Evolutionary conservation across 2,329 filamentous ascomycete genomes (phyloP).

Genomic region (Arthroderma sp.): DNA sequence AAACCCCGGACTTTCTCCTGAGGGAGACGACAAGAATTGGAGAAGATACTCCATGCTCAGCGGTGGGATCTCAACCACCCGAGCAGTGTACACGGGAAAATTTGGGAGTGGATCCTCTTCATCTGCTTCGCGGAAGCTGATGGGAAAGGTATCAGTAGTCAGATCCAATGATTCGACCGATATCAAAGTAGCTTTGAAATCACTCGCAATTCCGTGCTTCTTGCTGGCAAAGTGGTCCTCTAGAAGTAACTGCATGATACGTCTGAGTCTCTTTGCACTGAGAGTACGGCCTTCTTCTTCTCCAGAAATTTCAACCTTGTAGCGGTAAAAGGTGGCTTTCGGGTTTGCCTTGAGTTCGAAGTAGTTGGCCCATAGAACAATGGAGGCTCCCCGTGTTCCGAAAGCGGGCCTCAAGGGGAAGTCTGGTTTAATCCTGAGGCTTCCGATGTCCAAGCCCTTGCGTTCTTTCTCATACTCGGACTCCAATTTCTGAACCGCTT

Average conservation of each 20-base stretch:
- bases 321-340: slow-evolving; percentile 27
- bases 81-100: slow-evolving; percentile 25
- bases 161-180: slow-evolving; percentile 18
- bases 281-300: slow-evolving; percentile 14
- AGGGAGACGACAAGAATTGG: slow-evolving; percentile 29
- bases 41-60: slow-evolving; percentile 31
- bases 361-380: slow-evolving; percentile 29
- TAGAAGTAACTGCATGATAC: slow-evolving; percentile 36
- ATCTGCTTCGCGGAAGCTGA: slow-evolving; percentile 24
- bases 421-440: slow-evolving; percentile 8
- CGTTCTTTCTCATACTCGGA: slow-evolving; percentile 15
- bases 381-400: slow-evolving; percentile 20
- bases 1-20: slow-evolving; percentile 24
- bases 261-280: slow-evolving; percentile 32
- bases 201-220: slow-evolving; percentile 23
- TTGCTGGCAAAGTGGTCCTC: slow-evolving; percentile 23
- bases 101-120: slow-evolving; percentile 21
- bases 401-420: slow-evolving; percentile 27
- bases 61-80: slow-evolving; percentile 20
- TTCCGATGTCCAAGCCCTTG: slow-evolving; percentile 5
- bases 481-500: slow-evolving; percentile 18
- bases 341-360: slow-evolving; percentile 24
- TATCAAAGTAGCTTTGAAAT: slow-evolving; percentile 28
- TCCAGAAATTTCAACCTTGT: slow-evolving; percentile 23
- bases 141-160: slow-evolving; percentile 14